These are phyloP conservation scores for Camelina neglecta DNA, from an alignment of 345 rosid genomes.

Conservation along the genomic window DNA sequence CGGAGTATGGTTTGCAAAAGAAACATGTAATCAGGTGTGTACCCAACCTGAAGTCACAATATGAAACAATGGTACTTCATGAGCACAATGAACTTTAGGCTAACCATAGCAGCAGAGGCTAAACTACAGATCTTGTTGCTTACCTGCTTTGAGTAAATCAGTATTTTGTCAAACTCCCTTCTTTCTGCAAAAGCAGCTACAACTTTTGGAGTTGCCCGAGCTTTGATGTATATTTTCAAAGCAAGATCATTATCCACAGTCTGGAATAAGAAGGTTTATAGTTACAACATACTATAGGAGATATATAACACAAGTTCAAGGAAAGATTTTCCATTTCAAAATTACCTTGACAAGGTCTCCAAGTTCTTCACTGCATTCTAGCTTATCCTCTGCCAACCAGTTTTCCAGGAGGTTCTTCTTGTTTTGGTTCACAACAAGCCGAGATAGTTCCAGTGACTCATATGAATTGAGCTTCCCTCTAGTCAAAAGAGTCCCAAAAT, in stretches of 20 bases:
- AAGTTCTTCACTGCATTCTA: slow-evolving; percentile 98
- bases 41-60: slow-evolving; percentile 74
- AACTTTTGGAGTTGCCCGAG: slow-evolving; percentile 96
- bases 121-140: slow-evolving; percentile 10
- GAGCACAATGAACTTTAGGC: slow-evolving; percentile 23
- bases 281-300: slow-evolving; percentile 4
- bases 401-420: slow-evolving; percentile 95
- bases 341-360: slow-evolving; percentile 98
- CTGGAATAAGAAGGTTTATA: slow-evolving; percentile 49
- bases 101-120: slow-evolving; percentile 10
- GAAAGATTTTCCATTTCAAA: background rate
- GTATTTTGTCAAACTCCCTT: slow-evolving; percentile 95
- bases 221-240: slow-evolving; percentile 91
- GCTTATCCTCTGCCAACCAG: slow-evolving; percentile 98
- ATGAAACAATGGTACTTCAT: slow-evolving; percentile 25
- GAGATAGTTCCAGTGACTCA: slow-evolving; percentile 96
- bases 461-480: slow-evolving; percentile 97
- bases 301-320: slow-evolving; percentile 25
- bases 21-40: slow-evolving; percentile 96
- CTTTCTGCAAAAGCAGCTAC: slow-evolving; percentile 99
- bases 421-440: slow-evolving; percentile 98
- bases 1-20: slow-evolving; percentile 99
- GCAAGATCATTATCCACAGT: slow-evolving; percentile 99
- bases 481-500: slow-evolving; percentile 94
- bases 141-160: slow-evolving; percentile 96